A percentile compares a stretch with the other conserved stretches of the same genome.
phyloP scores from a whole-genome alignment of 2,329 filamentous ascomycete genomes.

The Thelonectria blattea region DNA sequence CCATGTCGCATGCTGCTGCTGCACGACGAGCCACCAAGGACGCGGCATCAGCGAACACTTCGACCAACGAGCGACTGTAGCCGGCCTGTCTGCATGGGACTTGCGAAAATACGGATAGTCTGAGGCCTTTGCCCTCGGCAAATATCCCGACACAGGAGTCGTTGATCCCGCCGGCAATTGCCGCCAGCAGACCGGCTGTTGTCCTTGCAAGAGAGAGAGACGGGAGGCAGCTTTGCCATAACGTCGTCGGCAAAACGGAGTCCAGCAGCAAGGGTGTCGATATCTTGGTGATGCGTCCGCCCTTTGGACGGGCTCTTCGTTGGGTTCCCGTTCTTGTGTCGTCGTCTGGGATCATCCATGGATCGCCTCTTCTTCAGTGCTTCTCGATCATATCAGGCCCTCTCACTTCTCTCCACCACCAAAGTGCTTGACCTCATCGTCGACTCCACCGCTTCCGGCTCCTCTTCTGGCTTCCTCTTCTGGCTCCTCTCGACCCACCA shows the following conservation, averaged over 20 bases:
- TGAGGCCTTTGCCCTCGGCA: not conserved
- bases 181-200: not conserved
- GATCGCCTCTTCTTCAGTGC: conserved; percentile 13
- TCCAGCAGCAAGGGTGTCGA: conserved; percentile 3
- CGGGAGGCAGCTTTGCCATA: not conserved
- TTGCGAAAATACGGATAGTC: not conserved
- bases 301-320: conserved; percentile 21
- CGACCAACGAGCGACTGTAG: conserved; percentile 20
- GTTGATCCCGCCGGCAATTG: not conserved
- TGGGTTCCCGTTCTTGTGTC: not conserved
- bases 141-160: not conserved
- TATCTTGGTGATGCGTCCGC: conserved; percentile 28
- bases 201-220: no score
- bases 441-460: conserved; percentile 26
- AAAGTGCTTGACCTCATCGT: conserved; percentile 28
- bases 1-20: conserved; percentile 23
- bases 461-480: conserved; percentile 23
- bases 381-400: conserved; percentile 30
- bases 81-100: conserved; percentile 4
- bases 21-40: conserved; percentile 29
- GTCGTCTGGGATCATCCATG: conserved; percentile 29
- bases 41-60: conserved; percentile 22
- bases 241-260: conserved; percentile 14
- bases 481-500: conserved; percentile 29
- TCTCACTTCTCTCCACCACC: conserved; percentile 23